Conservation (phyloP, 441 rosid species). For the Manihot esculenta region DNA sequence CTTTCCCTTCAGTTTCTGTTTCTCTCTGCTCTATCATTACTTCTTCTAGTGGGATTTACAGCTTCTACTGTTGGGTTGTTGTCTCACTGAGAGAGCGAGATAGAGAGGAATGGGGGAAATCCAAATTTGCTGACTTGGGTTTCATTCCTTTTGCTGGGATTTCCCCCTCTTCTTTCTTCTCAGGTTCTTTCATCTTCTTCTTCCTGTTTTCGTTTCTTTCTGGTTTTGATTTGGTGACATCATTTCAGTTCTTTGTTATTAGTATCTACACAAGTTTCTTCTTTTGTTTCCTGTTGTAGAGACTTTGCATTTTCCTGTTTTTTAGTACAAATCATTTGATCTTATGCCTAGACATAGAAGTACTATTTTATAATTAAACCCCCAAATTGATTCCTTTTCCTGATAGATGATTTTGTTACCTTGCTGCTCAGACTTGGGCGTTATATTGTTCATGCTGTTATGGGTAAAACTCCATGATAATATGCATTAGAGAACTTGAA, state of each 20-base stretch:
- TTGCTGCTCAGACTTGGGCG: no score
- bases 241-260: background rate
- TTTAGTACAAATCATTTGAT: no score
- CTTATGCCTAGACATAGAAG: background rate
- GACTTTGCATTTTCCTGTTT: background rate
- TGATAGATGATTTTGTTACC: no score
- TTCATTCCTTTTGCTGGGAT: slow-evolving; percentile 19
- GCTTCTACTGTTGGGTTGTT: slow-evolving; percentile 18
- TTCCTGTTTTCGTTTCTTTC: background rate
- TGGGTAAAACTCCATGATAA: background rate
- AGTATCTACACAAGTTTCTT: background rate
- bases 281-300: background rate
- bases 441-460: no score
- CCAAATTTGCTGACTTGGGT: slow-evolving; percentile 23
- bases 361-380: background rate
- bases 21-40: no score
- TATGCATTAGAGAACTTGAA: background rate
- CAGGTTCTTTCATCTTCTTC: slow-evolving; percentile 29
- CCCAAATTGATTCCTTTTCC: background rate
- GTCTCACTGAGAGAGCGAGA: slow-evolving; percentile 4
- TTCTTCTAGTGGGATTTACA: slow-evolving; percentile 9
- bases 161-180: slow-evolving; percentile 30
- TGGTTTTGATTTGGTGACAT: background rate
- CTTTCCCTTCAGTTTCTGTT: background rate
- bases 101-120: slow-evolving; percentile 25